Evolutionary conservation across 306 rosid species (phyloP).

Genomic region (Inga oerstediana): DNA sequence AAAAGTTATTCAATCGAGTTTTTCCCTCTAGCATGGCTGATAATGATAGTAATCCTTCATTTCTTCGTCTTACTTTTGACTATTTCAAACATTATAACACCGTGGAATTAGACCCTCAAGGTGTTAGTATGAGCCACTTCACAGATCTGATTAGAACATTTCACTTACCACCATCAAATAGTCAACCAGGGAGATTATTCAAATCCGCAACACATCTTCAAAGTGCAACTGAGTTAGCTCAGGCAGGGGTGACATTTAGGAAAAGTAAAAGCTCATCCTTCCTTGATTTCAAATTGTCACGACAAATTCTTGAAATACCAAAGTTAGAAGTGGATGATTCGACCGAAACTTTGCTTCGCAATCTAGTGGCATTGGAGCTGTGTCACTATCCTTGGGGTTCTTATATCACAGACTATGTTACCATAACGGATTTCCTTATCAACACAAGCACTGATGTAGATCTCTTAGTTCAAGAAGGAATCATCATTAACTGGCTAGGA

Average conservation of each 20-base stretch:
- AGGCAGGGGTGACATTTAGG: neutral
- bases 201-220: neutral
- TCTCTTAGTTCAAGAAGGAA: slow-evolving; percentile 5
- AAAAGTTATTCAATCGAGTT: no score
- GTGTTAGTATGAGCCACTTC: neutral
- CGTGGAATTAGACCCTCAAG: neutral
- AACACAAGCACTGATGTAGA: slow-evolving; percentile 34
- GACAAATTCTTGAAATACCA: slow-evolving; percentile 35
- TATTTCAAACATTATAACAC: neutral
- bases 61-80: slow-evolving; percentile 8
- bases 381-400: slow-evolving; percentile 19
- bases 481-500: slow-evolving; percentile 25
- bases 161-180: neutral
- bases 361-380: slow-evolving; percentile 37
- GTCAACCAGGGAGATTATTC: neutral
- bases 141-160: neutral
- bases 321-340: neutral
- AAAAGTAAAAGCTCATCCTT: neutral
- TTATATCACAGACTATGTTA: slow-evolving; percentile 33
- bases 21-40: neutral
- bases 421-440: slow-evolving; percentile 30
- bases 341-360: neutral
- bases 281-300: no score
- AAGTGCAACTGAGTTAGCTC: neutral
- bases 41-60: neutral